Base-by-base conservation (phyloP, 768 basidiomycete species). In the Boletus tomentosulus region DNA sequence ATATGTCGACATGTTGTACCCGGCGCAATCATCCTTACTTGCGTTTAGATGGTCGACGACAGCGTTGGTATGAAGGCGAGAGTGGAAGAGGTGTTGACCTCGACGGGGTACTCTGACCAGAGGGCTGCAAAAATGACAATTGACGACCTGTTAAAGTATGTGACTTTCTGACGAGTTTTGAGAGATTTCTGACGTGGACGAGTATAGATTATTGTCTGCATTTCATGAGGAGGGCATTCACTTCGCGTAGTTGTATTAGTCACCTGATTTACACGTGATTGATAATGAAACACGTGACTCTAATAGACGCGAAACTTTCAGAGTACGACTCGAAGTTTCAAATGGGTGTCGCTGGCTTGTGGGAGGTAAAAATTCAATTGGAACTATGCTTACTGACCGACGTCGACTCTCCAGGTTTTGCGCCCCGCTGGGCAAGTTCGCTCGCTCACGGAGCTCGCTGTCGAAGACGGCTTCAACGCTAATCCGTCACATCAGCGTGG, bases 121-220 rank as follows among this genome's bases (percentile, higher is more conserved):
- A 82, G 95, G 43, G 92, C 91, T 1, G 83, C 92, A 2, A 98
- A 98, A 71, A 95, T 98, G 93, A 84, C 87, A 53, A 78, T 97
- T 11, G 89, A 96, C 59, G 95, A 96, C 66, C 76, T 98, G 24
- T 74, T 98, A 35, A 93, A 88, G 92, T 92, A 64, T 50, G 86
- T 73, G 24, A 10, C 30, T 33, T 45, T 33, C 22, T 50, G 8
- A 41, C 63, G n/a, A 59, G 12, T n/a, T 42, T 24, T 10, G 31
- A 31, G 22, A 11, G 4, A 19, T 33, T 39, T 12, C 49, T 66
- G 27, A 61, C 30, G 11, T 24, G 4, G 4, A 13, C 9, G 35
- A 33, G 31, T 46, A n/a, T 60, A 89, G 87, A 69, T 62, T 89
- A 22, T 63, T 89, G n/a, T 78, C 84, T 27, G 82, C 85, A 8